A percentile compares a stretch with the other conserved stretches of the same genome.
phyloP scores from a whole-genome alignment of 1,139 yeast genomes.

The Pichia inconspicua region DNA sequence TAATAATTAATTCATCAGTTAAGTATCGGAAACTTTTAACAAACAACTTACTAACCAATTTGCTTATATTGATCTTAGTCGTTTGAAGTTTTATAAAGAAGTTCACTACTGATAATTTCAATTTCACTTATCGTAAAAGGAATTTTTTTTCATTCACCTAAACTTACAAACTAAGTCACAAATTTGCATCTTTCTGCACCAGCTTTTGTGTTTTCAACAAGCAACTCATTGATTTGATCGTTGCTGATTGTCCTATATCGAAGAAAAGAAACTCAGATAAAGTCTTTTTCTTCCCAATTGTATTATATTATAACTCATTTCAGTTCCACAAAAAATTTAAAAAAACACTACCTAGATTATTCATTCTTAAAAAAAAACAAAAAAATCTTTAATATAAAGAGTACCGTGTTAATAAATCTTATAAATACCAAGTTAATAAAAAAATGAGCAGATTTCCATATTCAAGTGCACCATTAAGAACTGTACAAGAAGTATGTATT shows the following conservation, averaged over 20 bases:
- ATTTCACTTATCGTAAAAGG: background rate
- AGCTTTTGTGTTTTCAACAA: constrained; percentile 4
- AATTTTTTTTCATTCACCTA: no score
- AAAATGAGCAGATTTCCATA: constrained; percentile 58
- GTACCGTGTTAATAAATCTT: background rate
- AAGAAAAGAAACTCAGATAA: background rate
- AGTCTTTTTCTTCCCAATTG: background rate
- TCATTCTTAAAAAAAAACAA: background rate
- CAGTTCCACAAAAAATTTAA: constrained; percentile 1
- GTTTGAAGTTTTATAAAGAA: background rate
- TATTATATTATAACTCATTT: constrained; percentile 7
- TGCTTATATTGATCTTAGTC: background rate
- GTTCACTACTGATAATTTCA: background rate
- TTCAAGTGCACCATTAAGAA: constrained; percentile 95
- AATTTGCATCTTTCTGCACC: background rate
- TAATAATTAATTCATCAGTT: background rate
- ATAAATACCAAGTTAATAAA: background rate
- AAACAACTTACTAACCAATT: background rate
- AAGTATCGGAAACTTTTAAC: background rate
- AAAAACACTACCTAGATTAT: background rate
- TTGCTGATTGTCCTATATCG: constrained; percentile 15
- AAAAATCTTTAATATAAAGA: background rate
- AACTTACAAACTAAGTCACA: background rate
- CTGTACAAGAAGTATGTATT: constrained; percentile 76
- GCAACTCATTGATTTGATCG: constrained; percentile 28